phyloP scores from a whole-genome alignment of 768 basidiomycete species.

The Rhodosporidiobolus odoratus region DNA sequence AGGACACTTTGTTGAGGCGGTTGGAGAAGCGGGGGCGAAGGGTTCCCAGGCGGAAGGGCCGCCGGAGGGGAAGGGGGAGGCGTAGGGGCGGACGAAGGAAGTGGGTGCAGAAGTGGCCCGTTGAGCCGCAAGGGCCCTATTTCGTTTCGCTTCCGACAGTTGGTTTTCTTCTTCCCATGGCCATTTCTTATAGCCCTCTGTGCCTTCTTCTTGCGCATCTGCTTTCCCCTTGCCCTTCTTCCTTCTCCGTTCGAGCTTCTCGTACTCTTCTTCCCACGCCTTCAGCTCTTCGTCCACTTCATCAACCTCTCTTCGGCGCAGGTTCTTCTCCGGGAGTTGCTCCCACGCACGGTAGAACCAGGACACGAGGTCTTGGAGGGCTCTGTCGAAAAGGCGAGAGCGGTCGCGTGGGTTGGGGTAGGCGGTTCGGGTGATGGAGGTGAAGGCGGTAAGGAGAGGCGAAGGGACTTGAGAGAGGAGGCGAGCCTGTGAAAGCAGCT shows the following conservation, averaged over 20 bases:
- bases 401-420: slow-evolving; percentile 74
- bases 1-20: neutral
- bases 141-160: neutral
- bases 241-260: neutral
- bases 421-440: slow-evolving; percentile 70
- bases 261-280: slow-evolving; percentile 12
- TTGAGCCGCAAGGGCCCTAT: neutral
- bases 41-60: neutral
- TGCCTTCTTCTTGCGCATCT: neutral
- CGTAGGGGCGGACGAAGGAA: slow-evolving; percentile 5
- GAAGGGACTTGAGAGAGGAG: slow-evolving; percentile 81
- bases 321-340: slow-evolving; percentile 47
- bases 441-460: slow-evolving; percentile 70
- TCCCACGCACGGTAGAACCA: slow-evolving; percentile 80
- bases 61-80: neutral
- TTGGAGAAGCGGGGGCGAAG: neutral
- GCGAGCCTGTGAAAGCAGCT: slow-evolving; percentile 60
- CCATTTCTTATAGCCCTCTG: too few species aligned
- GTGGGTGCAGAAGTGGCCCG: neutral
- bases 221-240: slow-evolving; percentile 1
- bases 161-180: neutral
- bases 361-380: slow-evolving; percentile 63
- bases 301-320: neutral
- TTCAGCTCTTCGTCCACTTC: slow-evolving; percentile 25
- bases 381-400: slow-evolving; percentile 79